Evolutionary conservation across 805 yeast genomes (phyloP), one percentile per base, ranked within the genome.

Genomic region (Cyberlindnera veronae): DNA sequence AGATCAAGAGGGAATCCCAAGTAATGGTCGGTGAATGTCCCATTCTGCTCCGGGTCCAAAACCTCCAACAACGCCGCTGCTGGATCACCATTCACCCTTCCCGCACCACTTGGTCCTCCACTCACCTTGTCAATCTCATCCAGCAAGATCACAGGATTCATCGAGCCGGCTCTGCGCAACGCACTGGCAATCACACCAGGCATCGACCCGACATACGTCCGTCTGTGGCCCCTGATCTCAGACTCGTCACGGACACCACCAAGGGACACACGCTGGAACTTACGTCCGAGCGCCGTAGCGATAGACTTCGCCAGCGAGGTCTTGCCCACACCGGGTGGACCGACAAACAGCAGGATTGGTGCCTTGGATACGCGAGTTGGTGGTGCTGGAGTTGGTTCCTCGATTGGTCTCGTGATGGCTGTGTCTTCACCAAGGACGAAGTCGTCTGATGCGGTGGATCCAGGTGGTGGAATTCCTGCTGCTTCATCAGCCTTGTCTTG

Each of bases 311-410:
- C 95, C 41, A 88, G 67, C 1, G 93, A 82, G 0, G 96, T 88
- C 60, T 88, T 88, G 21, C 96, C 96, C 12, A 87, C 93, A 27
- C 96, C 96, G 0, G 96, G 96, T 10, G 96, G 96, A 1, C 96
- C 96, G 6, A 86, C 87, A 42, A 88, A 71, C 61, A 88, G 68
- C 30, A 88, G 61, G 32, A 88, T 87, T 6, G 96, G 96, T 1
- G 95, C 76, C 54, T 67, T 71, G 3, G 61, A 45, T 36, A 32
- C 37, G 38, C 24, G 33, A 41, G 26, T 36, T 15, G 36, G 32
- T 21, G 30, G 41, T 11, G n/a, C 21, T 8, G 26, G 32, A n/a
- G 31, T 42, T 6, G 28, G 26, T 16, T 37, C 38, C 11, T 29
- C 29, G 29, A 45, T 32, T 19, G 49, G 8, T 14, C 26, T 28